Conservation (phyloP, 23 red algal species). For the Cyanidioschyzon merolae region DNA sequence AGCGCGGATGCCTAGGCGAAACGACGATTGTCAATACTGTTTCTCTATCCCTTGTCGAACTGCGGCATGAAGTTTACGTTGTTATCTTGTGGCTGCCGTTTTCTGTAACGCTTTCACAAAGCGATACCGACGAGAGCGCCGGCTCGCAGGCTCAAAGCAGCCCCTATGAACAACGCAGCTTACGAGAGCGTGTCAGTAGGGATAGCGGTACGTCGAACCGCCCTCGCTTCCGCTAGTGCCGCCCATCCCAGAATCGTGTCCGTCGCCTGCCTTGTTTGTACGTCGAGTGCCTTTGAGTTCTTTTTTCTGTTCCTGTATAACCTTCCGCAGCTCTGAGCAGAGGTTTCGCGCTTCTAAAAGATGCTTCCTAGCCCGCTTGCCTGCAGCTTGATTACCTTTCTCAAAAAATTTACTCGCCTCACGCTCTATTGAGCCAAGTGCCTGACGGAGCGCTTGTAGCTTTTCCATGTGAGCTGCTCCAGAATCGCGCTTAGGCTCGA, state of each 20-base stretch:
- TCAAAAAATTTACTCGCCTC: conserved; percentile 13
- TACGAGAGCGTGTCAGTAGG: not conserved
- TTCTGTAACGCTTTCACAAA: too few species aligned
- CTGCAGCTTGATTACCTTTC: not conserved
- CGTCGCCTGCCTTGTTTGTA: not conserved
- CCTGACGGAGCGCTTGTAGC: not conserved
- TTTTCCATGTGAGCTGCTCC: not conserved
- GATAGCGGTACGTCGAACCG: not conserved
- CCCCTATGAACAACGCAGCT: too few species aligned
- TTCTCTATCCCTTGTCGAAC: too few species aligned
- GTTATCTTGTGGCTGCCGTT: too few species aligned
- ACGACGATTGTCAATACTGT: too few species aligned
- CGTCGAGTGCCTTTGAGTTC: not conserved
- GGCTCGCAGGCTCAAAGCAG: too few species aligned
- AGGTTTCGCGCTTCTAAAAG: not conserved
- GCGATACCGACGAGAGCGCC: too few species aligned
- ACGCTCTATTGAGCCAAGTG: not conserved
- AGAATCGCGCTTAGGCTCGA: too few species aligned
- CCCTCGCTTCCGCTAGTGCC: not conserved
- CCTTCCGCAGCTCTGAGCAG: not conserved
- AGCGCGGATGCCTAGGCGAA: too few species aligned
- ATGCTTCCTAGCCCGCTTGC: not conserved
- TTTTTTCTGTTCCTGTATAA: not conserved
- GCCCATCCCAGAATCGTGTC: not conserved
- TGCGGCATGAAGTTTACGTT: too few species aligned